Evolutionary conservation across 176 grass and related monocot genomes (phyloP), one percentile per base, ranked within the genome.

Genomic region (Ensete glaucum): DNA sequence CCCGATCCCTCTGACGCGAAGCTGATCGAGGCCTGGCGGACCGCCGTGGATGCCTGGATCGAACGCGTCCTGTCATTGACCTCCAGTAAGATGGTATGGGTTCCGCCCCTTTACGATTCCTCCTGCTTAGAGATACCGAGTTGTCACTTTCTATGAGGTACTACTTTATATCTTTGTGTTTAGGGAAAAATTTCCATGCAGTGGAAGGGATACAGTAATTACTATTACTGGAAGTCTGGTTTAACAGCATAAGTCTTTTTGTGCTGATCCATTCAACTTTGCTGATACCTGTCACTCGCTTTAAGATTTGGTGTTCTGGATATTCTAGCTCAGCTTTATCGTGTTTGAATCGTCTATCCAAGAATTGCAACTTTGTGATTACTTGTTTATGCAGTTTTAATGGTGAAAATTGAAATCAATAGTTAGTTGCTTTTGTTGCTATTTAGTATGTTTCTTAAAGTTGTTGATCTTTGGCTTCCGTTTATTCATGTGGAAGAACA

Each of bases 41-140:
- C n/a, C 58, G 81, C 81, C n/a, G 77, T 87, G 9, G 85, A 87
- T 66, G 81, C 81, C 29, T 84, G 85, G 85, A 27, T 77, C 13
- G 85, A 87, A 25, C 64, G 77, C 52, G 9, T 87, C 51, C n/a
- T 81, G 22, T 50, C 67, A 29, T 56, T 87, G n/a, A 57, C 76
- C 68, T 77, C 77, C 53, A 82, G 82, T n/a, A 80, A 77, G 3
- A 80, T 76, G 85, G 85, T 87, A 83, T 52, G 52, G n/a, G 57
- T 13, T 50, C 67, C 29, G 60, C 26, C 13, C 52, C 52, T 76
- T 57, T 69, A 53, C 13, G 10, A 29, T 10, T 72, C 69, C 54
- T 60, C 10, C 70, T 43, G 0, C 43, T 72, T 43, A 43, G 34
- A 43, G 34, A 43, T 0, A 43, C 34, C 34, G 4, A 43, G 4